Base-by-base conservation (phyloP, 2,329 filamentous ascomycete genomes). In the Verticillium albo-atrum region DNA sequence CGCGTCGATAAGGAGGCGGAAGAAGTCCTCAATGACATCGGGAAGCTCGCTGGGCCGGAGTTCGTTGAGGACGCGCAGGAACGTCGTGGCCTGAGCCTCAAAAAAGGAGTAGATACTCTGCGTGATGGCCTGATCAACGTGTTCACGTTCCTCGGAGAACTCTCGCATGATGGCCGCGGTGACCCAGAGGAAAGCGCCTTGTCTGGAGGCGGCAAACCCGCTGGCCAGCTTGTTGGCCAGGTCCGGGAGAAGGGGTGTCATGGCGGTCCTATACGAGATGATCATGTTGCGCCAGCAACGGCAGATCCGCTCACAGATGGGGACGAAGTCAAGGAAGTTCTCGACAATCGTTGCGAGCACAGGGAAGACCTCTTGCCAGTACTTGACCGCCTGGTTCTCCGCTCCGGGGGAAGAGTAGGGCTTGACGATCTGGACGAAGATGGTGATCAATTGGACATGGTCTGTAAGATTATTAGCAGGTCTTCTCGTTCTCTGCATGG, bases 161-260 rank as follows among this genome's bases (percentile, higher is more conserved):
- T 99, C 95, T 61, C 95, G 89, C 30, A 99, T 84, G 63, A 99
- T 96, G 9, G 94, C 92, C 64, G 93, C 91, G 2, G 94, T 97
- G 1, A 95, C 94, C 95, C 95, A 99, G n/a, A 99, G 81, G 82
- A 99, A 99, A 72, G 94, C 97, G 14, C 95, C 95, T 75, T 99
- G 94, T 62, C 88, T 86, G 12, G 94, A 97, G 20, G 85, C 83
- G 58, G 89, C 84, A 72, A 99, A 99, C 4, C 94, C 93, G 63
- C 82, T 83, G 1, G 91, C 91, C 60, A 99, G 84, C 74, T 94
- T 96, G 67, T 94, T 90, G 20, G 95, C 96, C 75, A 99, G 87
- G 23, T 87, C 84, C 1, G 90, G 90, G 52, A 99, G 82, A 53
- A 99, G 78, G 26, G 94, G 92, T 15, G 89, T 86, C 80, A 96